Percentiles rank a stretch among this genome's conserved stretches.
phyloP scores from a whole-genome alignment of 2,329 filamentous ascomycete species.

The Botrytis hyacinthi region DNA sequence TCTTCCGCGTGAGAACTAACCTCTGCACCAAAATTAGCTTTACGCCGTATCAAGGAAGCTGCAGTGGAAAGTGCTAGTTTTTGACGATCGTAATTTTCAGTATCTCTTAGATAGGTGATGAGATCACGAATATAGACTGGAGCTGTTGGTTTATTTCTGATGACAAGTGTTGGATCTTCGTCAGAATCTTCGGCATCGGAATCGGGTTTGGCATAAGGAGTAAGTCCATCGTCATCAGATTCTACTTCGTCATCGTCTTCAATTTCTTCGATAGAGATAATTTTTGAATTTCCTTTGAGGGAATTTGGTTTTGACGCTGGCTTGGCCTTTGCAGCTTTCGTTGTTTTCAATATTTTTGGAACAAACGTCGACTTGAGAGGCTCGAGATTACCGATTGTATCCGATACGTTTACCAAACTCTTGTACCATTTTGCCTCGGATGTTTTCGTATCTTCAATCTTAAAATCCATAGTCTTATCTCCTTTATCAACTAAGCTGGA shows the following conservation, averaged over 20 bases:
- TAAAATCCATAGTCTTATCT: slow-evolving; percentile 75
- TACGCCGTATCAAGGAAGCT: slow-evolving; percentile 78
- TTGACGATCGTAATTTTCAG: slow-evolving; percentile 81
- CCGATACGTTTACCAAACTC: slow-evolving; percentile 58
- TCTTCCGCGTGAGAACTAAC: slow-evolving; percentile 81
- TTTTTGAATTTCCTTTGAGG: slow-evolving; percentile 35
- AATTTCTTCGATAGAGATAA: slow-evolving; percentile 64
- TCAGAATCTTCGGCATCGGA: slow-evolving; percentile 90
- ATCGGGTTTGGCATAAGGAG: slow-evolving; percentile 79
- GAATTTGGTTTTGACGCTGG: slow-evolving; percentile 37
- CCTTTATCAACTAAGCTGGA: slow-evolving; percentile 59
- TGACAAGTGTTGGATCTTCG: slow-evolving; percentile 84
- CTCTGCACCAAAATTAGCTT: slow-evolving; percentile 84
- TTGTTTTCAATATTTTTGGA: slow-evolving; percentile 25
- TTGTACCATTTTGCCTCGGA: slow-evolving; percentile 76
- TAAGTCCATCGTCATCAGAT: slow-evolving; percentile 50
- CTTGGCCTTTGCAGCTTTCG: slow-evolving; percentile 29
- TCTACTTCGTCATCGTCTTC: slow-evolving; percentile 54
- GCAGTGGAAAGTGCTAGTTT: slow-evolving; percentile 76
- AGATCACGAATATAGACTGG: slow-evolving; percentile 92
- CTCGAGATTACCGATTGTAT: slow-evolving; percentile 59
- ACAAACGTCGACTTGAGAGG: slow-evolving; percentile 43
- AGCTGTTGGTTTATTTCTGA: slow-evolving; percentile 75
- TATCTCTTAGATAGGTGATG: slow-evolving; percentile 73
- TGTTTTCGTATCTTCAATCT: slow-evolving; percentile 73